Percentiles rank a stretch among this genome's conserved stretches.
phyloP scores from a whole-genome alignment of 176 grass and related monocot species.

The Oryza longistaminata region DNA sequence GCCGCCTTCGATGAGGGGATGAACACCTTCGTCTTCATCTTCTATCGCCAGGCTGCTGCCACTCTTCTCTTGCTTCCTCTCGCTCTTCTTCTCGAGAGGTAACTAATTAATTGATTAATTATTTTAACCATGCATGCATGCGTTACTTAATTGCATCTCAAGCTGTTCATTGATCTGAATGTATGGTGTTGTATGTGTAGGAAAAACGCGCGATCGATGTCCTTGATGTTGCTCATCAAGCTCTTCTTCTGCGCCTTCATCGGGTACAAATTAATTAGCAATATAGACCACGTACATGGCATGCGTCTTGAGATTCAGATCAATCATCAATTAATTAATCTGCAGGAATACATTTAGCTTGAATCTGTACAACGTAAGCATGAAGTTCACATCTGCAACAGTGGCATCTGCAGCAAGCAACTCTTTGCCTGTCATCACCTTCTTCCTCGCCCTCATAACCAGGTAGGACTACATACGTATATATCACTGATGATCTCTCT shows the following conservation, averaged over 20 bases:
- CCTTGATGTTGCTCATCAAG: constrained; percentile 52
- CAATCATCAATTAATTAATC: too few species aligned
- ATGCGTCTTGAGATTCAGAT: too few species aligned
- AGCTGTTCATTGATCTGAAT: too few species aligned
- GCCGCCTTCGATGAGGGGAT: constrained; percentile 61
- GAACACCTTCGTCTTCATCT: constrained; percentile 81
- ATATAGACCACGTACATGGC: too few species aligned
- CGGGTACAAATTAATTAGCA: not conserved
- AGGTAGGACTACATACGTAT: constrained; percentile 25
- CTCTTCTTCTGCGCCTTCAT: constrained; percentile 70
- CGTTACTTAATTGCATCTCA: too few species aligned
- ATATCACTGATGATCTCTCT: too few species aligned
- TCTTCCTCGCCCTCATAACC: constrained; percentile 60
- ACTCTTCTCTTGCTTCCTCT: constrained; percentile 54
- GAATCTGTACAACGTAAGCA: constrained; percentile 57
- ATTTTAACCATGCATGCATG: not conserved
- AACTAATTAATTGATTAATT: not conserved
- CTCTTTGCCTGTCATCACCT: constrained; percentile 66
- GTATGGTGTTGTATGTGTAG: constrained; percentile 14
- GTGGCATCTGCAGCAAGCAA: constrained; percentile 59
- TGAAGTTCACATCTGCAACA: constrained; percentile 69
- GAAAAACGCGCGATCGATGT: constrained; percentile 49
- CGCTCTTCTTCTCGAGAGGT: constrained; percentile 44
- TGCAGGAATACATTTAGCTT: constrained; percentile 55
- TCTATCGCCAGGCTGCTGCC: constrained; percentile 78